Conservation (phyloP, 1,139 yeast species). For the Diutina ranongensis region DNA sequence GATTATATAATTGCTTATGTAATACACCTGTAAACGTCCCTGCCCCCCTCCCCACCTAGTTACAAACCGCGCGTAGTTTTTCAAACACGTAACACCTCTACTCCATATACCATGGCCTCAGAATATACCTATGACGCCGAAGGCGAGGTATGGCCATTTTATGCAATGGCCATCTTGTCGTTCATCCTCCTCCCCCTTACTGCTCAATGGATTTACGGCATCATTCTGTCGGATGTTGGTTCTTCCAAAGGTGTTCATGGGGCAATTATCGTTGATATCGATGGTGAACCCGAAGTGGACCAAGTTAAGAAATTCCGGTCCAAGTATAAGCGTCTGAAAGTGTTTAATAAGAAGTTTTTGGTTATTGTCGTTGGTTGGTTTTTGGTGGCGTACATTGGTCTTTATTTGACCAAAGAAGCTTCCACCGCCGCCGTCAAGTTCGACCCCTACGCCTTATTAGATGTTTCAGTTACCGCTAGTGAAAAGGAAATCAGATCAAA, state of each 20-base stretch:
- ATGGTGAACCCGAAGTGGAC: conserved; percentile 10
- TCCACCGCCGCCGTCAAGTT: conserved; percentile 35
- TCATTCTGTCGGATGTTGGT: conserved; percentile 16
- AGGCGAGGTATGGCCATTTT: conserved; percentile 94
- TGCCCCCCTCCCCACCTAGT: neutral
- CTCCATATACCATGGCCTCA: conserved; percentile 28
- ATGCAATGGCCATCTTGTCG: conserved; percentile 59
- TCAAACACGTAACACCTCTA: neutral
- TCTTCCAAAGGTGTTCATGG: conserved; percentile 18
- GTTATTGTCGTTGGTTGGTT: conserved; percentile 60
- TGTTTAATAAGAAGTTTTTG: conserved; percentile 35
- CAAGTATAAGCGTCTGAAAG: conserved; percentile 23
- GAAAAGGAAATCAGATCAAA: conserved; percentile 74
- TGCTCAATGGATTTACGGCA: conserved; percentile 26
- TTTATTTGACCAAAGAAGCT: conserved; percentile 36
- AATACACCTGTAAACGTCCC: neutral
- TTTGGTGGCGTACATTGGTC: conserved; percentile 37
- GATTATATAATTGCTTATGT: no score
- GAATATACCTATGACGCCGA: conserved; percentile 78
- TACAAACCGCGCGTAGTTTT: neutral
- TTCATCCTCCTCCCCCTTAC: conserved; percentile 63
- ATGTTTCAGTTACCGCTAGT: conserved; percentile 52
- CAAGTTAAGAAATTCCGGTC: conserved; percentile 28
- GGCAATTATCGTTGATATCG: conserved; percentile 20
- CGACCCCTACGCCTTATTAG: conserved; percentile 87